phyloP scores from a whole-genome alignment of 2,329 filamentous ascomycete genomes.

The Parastagonospora nodorum region DNA sequence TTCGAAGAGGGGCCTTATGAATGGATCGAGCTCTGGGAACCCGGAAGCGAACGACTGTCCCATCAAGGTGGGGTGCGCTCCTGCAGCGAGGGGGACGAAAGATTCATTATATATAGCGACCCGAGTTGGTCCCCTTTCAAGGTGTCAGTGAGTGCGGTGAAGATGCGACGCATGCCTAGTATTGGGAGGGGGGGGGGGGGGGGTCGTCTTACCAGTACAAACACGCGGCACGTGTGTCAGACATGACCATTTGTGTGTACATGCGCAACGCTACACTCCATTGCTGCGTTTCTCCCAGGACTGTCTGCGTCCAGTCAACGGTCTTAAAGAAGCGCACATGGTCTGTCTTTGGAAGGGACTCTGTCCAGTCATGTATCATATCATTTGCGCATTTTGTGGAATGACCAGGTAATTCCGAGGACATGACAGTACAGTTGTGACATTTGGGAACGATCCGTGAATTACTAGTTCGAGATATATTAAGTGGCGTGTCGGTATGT shows the following conservation, averaged over 20 bases:
- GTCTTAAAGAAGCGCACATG: slow-evolving; percentile 31
- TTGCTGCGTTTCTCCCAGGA: slow-evolving; percentile 18
- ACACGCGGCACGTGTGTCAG: slow-evolving; percentile 30
- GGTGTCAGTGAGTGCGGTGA: not conserved
- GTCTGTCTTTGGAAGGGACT: slow-evolving; percentile 20
- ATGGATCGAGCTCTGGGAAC: slow-evolving; percentile 26
- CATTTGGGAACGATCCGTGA: no score
- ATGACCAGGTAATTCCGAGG: no score
- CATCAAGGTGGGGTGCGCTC: slow-evolving; percentile 32
- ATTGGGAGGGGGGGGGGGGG: no score
- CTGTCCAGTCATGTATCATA: slow-evolving; percentile 22
- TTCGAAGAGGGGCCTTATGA: slow-evolving; percentile 25
- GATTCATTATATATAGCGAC: slow-evolving; percentile 33
- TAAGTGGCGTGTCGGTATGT: no score
- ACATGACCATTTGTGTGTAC: slow-evolving; percentile 29
- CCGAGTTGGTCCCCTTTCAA: slow-evolving; percentile 16
- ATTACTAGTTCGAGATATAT: no score
- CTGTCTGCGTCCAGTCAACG: slow-evolving; percentile 24
- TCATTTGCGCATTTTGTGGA: no score
- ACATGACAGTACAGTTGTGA: no score
- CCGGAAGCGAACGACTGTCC: slow-evolving; percentile 22
- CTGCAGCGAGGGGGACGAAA: slow-evolving; percentile 22
- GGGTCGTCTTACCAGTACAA: slow-evolving; percentile 23
- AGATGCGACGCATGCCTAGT: not conserved
- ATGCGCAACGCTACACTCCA: slow-evolving; percentile 25